These are phyloP conservation scores for Starmerella riodocensis DNA, from an alignment of 805 yeast genomes.

Conservation along the genomic window DNA sequence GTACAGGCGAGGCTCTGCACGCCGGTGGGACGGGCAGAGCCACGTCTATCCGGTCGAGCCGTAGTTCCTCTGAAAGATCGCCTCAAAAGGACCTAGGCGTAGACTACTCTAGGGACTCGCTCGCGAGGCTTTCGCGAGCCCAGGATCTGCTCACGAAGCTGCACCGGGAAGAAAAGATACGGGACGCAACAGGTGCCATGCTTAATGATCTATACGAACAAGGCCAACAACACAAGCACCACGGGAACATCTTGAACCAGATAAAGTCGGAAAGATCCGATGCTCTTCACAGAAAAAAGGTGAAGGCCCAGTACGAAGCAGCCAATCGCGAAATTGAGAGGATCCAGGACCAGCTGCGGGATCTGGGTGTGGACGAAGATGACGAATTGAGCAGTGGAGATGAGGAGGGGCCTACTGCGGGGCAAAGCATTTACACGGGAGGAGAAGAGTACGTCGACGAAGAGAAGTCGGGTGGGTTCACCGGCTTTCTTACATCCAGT, in stretches of 20 bases:
- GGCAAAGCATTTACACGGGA: slow-evolving; percentile 1
- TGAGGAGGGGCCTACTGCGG: slow-evolving; percentile 9
- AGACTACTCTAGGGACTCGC: neutral
- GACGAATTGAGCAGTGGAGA: slow-evolving; percentile 30
- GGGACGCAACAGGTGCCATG: slow-evolving; percentile 30
- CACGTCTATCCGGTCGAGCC: too few relatives aligned
- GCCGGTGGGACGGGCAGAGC: too few relatives aligned
- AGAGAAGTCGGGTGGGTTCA: neutral
- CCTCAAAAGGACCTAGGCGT: slow-evolving; percentile 1
- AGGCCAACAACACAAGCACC: slow-evolving; percentile 5
- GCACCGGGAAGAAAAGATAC: slow-evolving; percentile 28
- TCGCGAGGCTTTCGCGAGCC: neutral
- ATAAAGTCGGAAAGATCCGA: slow-evolving; percentile 3
- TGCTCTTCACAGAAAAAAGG: slow-evolving; percentile 11
- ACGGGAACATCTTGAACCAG: slow-evolving; percentile 6
- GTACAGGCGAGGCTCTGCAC: too few relatives aligned
- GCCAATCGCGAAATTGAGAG: slow-evolving; percentile 15
- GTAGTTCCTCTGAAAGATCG: slow-evolving; percentile 1
- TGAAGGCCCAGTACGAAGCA: slow-evolving; percentile 18
- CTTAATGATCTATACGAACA: slow-evolving; percentile 23
- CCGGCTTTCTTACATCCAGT: slow-evolving; percentile 1
- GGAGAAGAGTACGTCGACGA: slow-evolving; percentile 3
- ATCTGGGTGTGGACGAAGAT: slow-evolving; percentile 33
- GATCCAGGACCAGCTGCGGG: slow-evolving; percentile 28
- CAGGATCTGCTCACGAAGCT: slow-evolving; percentile 25